A percentile compares a stretch with the other conserved stretches of the same genome.
Evolutionary conservation across 768 basidiomycete genomes (phyloP).

Genomic region (Panaeolus papilionaceus): DNA sequence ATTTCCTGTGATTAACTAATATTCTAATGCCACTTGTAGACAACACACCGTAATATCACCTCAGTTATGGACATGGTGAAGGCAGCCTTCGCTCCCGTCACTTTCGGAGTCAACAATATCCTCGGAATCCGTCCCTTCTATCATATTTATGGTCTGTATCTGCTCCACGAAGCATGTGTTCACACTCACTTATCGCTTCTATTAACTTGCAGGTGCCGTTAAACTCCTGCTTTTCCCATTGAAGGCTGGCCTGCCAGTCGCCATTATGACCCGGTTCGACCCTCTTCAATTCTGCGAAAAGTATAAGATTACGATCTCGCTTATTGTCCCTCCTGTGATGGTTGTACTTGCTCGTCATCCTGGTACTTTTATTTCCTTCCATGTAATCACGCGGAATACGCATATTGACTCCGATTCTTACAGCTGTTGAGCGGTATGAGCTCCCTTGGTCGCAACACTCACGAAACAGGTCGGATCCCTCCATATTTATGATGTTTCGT

Average conservation of each 20-base stretch:
- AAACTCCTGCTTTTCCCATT: slow-evolving; percentile 68
- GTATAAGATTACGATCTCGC: slow-evolving; percentile 62
- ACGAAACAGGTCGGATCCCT: slow-evolving; percentile 51
- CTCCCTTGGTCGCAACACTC: slow-evolving; percentile 75
- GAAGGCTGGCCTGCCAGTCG: slow-evolving; percentile 51
- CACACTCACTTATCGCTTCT: neutral
- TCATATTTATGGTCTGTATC: slow-evolving; percentile 46
- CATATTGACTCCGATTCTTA: neutral
- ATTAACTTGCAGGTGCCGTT: slow-evolving; percentile 50
- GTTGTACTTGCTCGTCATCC: slow-evolving; percentile 76
- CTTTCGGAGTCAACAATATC: slow-evolving; percentile 51
- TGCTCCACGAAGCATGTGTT: neutral
- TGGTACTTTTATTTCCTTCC: slow-evolving; percentile 43
- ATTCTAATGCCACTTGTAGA: slow-evolving; percentile 39
- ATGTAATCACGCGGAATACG: neutral
- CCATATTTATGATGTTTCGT: neutral
- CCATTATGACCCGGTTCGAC: slow-evolving; percentile 75
- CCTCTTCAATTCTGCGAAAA: slow-evolving; percentile 69
- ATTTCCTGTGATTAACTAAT: neutral
- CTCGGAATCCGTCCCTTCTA: slow-evolving; percentile 71
- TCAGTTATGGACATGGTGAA: slow-evolving; percentile 59
- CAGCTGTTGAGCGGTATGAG: slow-evolving; percentile 76
- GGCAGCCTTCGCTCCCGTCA: slow-evolving; percentile 48
- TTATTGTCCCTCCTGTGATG: slow-evolving; percentile 86
- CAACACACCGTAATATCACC: slow-evolving; percentile 73